Base-by-base conservation (phyloP, 148 eudicot species). In the Camellia lanceoleosa region DNA sequence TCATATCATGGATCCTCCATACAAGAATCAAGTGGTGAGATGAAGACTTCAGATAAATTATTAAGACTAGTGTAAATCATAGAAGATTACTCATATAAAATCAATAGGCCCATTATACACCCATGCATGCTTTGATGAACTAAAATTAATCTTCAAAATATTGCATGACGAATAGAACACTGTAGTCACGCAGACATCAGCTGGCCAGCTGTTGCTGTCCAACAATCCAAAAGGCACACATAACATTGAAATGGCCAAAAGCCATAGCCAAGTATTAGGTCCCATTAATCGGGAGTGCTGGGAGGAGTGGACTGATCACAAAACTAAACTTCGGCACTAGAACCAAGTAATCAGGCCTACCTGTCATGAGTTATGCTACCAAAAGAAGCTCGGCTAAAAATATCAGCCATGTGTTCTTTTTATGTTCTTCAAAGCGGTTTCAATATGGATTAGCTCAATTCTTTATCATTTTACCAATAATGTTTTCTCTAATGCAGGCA, bases 1-100 rank as follows among this genome's bases (percentile, higher is more conserved):
- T 23, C 10, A 9, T 61, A 5, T n/a, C 65, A 16, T 61, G 65
- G 65, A 61, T 16, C 3, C 11, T 13, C 30, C 18, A 16, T 58
- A 20, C 8, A 71, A 51, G 59, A 49, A 49, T 71, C 18, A 71
- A n/a, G 59, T 51, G 23, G n/a, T 51, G 43, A 11, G 60, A 71
- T 71, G 75, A 71, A 71, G 54, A 11, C 75, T 71, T 71, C 58
- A 16, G 54, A 8, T 13, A 44, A 15, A 68, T 46, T 43, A n/a
- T 46, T 44, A 19, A 19, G 54, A 43, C 18, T 46, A 16, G 54
- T 69, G 13, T 20, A 44, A 41, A 30, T 8, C 47, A 67, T 68
- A 68, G 1, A 41, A 68, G 3, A 42, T 30, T 66, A 66, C 47
- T 41, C 6, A 11, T 3, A 7, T 7, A 47, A 66, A 66, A 66